A percentile compares a stretch with the other conserved stretches of the same genome.
Conservation (phyloP, 495 filamentous ascomycete species). For the Aspergillus campestris region DNA sequence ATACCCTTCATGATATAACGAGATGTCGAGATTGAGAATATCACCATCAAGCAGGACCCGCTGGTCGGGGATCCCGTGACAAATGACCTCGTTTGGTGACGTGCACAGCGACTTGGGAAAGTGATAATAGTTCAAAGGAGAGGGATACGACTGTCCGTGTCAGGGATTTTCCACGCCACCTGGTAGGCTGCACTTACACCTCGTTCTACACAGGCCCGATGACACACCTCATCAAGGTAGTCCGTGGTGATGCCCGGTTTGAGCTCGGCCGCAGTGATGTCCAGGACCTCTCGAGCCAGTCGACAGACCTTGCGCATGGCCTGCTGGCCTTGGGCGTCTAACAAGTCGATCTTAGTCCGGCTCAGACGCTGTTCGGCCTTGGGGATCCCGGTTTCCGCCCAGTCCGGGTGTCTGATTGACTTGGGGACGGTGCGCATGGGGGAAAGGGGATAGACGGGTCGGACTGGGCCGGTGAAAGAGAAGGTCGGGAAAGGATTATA, state of each 20-base stretch:
- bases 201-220: slow-evolving; percentile 72
- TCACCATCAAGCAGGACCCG: slow-evolving; percentile 59
- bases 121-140: slow-evolving; percentile 72
- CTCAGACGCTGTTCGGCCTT: slow-evolving; percentile 50
- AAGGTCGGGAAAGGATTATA: slow-evolving; percentile 77
- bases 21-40: slow-evolving; percentile 65
- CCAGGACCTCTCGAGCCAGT: slow-evolving; percentile 66
- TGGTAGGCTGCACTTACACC: slow-evolving; percentile 43
- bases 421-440: slow-evolving; percentile 52
- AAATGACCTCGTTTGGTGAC: slow-evolving; percentile 73
- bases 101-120: slow-evolving; percentile 85
- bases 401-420: slow-evolving; percentile 65
- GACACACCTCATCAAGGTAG: slow-evolving; percentile 73
- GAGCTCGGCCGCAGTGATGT: slow-evolving; percentile 62
- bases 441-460: slow-evolving; percentile 71
- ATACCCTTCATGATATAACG: slow-evolving; percentile 61
- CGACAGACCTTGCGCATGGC: slow-evolving; percentile 75
- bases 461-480: slow-evolving; percentile 58
- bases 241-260: slow-evolving; percentile 74
- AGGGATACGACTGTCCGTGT: slow-evolving; percentile 63
- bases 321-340: slow-evolving; percentile 54
- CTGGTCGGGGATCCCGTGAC: slow-evolving; percentile 65
- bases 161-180: not conserved
- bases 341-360: slow-evolving; percentile 55
- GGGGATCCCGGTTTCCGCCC: slow-evolving; percentile 59